phyloP scores from a whole-genome alignment of 2,329 filamentous ascomycete species.

The Fusarium marasasianum region DNA sequence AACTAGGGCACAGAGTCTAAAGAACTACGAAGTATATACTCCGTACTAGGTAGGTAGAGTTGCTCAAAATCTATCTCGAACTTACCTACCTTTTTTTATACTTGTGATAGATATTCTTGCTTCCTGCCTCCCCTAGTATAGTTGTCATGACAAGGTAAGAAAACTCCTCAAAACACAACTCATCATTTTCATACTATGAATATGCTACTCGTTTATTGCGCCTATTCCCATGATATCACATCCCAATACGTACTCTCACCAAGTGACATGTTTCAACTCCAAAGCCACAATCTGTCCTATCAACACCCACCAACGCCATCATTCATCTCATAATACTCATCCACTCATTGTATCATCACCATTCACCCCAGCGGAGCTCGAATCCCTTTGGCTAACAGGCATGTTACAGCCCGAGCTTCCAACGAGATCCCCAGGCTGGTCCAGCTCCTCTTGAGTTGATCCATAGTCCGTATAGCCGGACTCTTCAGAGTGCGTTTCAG shows the following conservation, averaged over 20 bases:
- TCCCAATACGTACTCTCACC: neutral
- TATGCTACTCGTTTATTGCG: slow-evolving; percentile 16
- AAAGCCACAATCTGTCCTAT: slow-evolving; percentile 3
- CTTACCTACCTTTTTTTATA: no score
- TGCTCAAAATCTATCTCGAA: neutral
- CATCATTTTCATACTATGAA: neutral
- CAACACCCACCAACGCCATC: neutral
- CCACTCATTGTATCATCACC: neutral
- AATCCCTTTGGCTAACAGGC: neutral
- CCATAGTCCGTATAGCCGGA: slow-evolving; percentile 57
- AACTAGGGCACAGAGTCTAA: no score
- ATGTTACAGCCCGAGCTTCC: slow-evolving; percentile 47
- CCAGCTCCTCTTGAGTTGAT: slow-evolving; percentile 55
- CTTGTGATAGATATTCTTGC: neutral
- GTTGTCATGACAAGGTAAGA: neutral
- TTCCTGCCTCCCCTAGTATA: neutral
- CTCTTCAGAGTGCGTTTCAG: slow-evolving; percentile 65
- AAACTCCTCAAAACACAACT: neutral
- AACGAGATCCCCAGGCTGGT: slow-evolving; percentile 55
- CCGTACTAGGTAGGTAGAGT: no score
- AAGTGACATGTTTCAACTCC: slow-evolving; percentile 12
- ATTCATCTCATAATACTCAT: neutral
- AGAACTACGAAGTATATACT: neutral
- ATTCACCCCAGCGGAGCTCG: slow-evolving; percentile 15
- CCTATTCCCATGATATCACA: slow-evolving; percentile 11